Base-by-base conservation (phyloP, 2,329 filamentous ascomycete genomes). In the Pestalotiopsis sp. region DNA sequence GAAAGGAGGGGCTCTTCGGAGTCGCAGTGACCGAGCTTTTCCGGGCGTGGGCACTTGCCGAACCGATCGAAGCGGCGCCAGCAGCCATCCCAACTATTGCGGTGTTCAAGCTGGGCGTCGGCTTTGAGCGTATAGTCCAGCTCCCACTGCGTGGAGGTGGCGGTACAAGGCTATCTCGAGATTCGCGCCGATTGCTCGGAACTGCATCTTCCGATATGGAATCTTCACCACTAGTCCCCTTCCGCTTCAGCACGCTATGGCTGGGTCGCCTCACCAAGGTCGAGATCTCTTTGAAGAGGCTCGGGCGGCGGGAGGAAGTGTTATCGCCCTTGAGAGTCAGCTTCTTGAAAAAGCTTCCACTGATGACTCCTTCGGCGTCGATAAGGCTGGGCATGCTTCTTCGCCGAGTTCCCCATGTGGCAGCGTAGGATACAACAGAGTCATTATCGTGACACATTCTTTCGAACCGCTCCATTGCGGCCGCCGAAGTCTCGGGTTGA, bases 381-480 rank as follows among this genome's bases (percentile, higher is more conserved):
- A 82, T 70, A 66, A 85, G 73, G 71, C 85, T 89, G 1, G 90
- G 88, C 62, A 91, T 81, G 75, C 90, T 91, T 67, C 87, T 86
- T 56, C 90, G 86, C 6, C 88, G 85, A 1, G 91, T 93, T 17
- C 91, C 91, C 84, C 91, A 89, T 0, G 91, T 93, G 20, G 91
- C 91, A 14, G 89, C 85, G 69, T 87, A 82, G 1, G 89, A 91
- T 10, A 89, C 77, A 11, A 90, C 81, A 0, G 89, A 91, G 35
- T 84, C 85, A 61, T 82, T 88, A 70, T 89, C 86, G 22, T 81
- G 81, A 66, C 80, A 85, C 80, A 86, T 81, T 11, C 79, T 80
- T 70, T 87, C 80, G 66, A 86, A 89, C 52, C 73, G 81, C 57
- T 81, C 81, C 22, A 89, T 89, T 10, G 87, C 87, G 17, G 80